Evolutionary conservation across 2,329 filamentous ascomycete species (phyloP), one percentile per base, ranked within the genome.

Genomic region (Cladophialophora psammophila): DNA sequence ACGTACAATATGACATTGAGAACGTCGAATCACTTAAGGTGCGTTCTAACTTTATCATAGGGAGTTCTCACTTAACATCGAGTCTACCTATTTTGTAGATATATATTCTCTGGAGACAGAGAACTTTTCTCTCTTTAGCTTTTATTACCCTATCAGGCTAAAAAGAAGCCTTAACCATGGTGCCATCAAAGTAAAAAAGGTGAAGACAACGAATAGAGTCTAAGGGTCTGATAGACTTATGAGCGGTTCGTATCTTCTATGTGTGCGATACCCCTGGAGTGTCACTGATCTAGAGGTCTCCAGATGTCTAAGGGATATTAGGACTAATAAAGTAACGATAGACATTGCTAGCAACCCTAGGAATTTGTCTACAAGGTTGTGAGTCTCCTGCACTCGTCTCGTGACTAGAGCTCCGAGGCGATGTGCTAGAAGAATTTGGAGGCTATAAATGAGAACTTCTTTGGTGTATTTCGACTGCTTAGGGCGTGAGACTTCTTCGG

Each of bases 271-370:
- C 34, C 53, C 31, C 53, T 26, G 53, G 53, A 56, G 53, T 35
- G 53, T 56, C 53, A 56, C 20, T 18, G n/a, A 18, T 35, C 32
- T 56, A 5, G 53, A 10, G 12, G n/a, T 18, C 35, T 18, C 32
- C 53, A 56, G n/a, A 56, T 18, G n/a, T 56, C 26, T 26, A 56
- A 56, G 3, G 2, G 53, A 56, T 34, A 31, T 56, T 1, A 56
- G n/a, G 53, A 56, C n/a, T 13, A 35, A 26, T 7, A 35, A 32
- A 34, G 53, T 56, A 18, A 56, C 53, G 20, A 56, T 26, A 56
- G 53, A 35, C 53, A 56, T 56, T 56, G 53, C 53, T 15, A 56
- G 53, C 53, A 56, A 56, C 34, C 26, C 53, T 35, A 56, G 26
- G 32, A 32, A n/a, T 34, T 56, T 56, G 53, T 56, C 53, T 56